phyloP scores from a whole-genome alignment of 2,329 filamentous ascomycete genomes.

The Acephala macrosclerotiorum region DNA sequence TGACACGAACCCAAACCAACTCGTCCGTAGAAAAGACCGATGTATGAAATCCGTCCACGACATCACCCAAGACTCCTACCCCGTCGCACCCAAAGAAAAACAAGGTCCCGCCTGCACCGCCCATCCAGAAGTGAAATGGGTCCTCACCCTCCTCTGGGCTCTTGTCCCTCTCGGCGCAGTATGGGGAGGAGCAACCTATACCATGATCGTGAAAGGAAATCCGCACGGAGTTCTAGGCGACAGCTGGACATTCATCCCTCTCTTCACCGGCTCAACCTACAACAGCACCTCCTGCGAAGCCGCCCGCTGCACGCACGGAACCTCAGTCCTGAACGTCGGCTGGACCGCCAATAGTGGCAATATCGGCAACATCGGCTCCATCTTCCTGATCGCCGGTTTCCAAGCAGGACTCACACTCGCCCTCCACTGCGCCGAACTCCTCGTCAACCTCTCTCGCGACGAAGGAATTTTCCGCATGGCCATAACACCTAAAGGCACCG shows the following conservation, averaged over 20 bases:
- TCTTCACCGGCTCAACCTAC: constrained; percentile 34
- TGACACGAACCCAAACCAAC: constrained; percentile 27
- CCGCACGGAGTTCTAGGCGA: constrained; percentile 36
- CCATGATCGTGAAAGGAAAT: constrained; percentile 32
- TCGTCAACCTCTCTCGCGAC: constrained; percentile 58
- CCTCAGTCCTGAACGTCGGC: constrained; percentile 40
- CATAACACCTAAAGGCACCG: constrained; percentile 36
- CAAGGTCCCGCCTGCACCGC: constrained; percentile 39
- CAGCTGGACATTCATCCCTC: constrained; percentile 39
- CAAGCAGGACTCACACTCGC: constrained; percentile 38
- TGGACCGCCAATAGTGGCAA: constrained; percentile 36
- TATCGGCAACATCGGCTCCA: constrained; percentile 34
- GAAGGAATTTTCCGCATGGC: constrained; percentile 41
- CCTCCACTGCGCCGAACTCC: constrained; percentile 58
- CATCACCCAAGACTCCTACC: constrained; percentile 27
- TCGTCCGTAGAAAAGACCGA: constrained; percentile 22
- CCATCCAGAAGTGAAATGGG: constrained; percentile 34
- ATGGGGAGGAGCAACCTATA: constrained; percentile 32
- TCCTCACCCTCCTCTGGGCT: constrained; percentile 37
- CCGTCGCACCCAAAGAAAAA: constrained; percentile 28
- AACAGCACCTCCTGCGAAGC: constrained; percentile 18
- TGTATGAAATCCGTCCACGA: constrained; percentile 43
- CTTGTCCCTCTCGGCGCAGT: constrained; percentile 26
- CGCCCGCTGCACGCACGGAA: constrained; percentile 38
- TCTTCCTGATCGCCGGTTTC: constrained; percentile 40